Percentiles rank a stretch among this genome's conserved stretches.
phyloP scores from a whole-genome alignment of 1,284 basidiomycete genomes.

The Jaminaea rosea region DNA sequence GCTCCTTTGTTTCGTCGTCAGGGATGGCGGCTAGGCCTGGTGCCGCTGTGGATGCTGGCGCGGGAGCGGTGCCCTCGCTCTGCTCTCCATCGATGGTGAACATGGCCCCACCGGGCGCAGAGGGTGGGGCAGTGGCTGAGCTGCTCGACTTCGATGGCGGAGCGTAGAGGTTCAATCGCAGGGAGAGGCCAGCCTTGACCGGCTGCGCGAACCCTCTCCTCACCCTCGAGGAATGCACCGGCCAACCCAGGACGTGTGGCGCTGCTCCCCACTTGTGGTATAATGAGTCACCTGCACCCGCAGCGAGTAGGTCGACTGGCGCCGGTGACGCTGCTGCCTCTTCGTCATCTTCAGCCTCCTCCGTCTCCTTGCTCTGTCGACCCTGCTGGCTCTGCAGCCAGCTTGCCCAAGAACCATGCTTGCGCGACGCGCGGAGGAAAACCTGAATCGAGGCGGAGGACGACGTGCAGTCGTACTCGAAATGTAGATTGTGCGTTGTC shows the following conservation, averaged over 20 bases:
- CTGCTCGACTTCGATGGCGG: constrained; percentile 19
- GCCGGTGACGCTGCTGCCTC: no score
- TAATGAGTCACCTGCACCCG: background rate
- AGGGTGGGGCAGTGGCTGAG: background rate
- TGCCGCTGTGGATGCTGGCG: background rate
- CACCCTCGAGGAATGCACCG: constrained; percentile 28
- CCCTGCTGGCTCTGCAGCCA: constrained; percentile 7
- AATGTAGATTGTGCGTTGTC: constrained; percentile 31
- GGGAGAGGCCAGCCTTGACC: constrained; percentile 17
- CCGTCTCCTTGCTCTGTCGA: no score
- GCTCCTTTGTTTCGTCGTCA: constrained; percentile 30
- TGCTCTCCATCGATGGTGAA: background rate
- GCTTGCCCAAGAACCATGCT: constrained; percentile 36
- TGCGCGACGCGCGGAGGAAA: constrained; percentile 34
- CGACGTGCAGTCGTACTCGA: constrained; percentile 39
- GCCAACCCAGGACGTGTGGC: constrained; percentile 37
- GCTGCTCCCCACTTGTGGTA: constrained; percentile 19
- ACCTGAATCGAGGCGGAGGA: constrained; percentile 33
- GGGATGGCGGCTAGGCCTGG: constrained; percentile 1
- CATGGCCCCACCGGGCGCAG: background rate
- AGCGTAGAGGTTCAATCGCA: constrained; percentile 24
- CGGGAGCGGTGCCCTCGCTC: background rate
- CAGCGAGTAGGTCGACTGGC: no score
- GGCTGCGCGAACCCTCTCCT: constrained; percentile 21
- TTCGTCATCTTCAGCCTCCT: no score